These are phyloP conservation scores for Vicia faba DNA, from an alignment of 306 rosid species.

Conservation along the genomic window DNA sequence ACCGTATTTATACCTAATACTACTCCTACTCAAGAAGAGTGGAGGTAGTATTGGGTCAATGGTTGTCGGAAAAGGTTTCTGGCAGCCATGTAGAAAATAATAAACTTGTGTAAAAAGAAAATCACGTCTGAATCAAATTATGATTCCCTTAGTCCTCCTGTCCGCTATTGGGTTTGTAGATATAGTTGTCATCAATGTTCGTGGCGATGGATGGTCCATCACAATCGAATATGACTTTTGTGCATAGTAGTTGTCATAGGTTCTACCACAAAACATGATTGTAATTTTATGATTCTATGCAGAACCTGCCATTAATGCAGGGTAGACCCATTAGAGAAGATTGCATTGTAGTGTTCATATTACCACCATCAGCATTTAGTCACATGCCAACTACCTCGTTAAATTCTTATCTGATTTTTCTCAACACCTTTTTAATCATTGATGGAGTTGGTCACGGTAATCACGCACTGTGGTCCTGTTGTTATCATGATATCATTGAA, in stretches of 20 bases:
- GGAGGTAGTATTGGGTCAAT: slow-evolving; percentile 60
- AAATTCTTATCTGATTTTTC: slow-evolving; percentile 4
- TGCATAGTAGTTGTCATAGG: slow-evolving; percentile 71
- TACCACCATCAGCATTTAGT: slow-evolving; percentile 18
- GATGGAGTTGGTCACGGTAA: slow-evolving; percentile 6
- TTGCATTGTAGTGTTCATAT: slow-evolving; percentile 36
- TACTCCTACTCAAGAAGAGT: slow-evolving; percentile 61
- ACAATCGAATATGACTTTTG: slow-evolving; percentile 58
- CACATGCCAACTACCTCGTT: neutral
- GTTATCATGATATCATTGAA: too few relatives aligned
- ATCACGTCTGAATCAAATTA: slow-evolving; percentile 74
- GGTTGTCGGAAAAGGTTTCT: slow-evolving; percentile 80
- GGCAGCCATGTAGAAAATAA: slow-evolving; percentile 59
- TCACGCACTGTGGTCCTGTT: slow-evolving; percentile 2
- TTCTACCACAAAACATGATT: slow-evolving; percentile 42
- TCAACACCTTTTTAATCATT: slow-evolving; percentile 9
- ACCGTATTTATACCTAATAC: slow-evolving; percentile 64
- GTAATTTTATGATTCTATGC: slow-evolving; percentile 52
- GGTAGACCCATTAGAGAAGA: slow-evolving; percentile 55
- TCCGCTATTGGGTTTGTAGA: slow-evolving; percentile 76
- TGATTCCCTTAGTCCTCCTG: slow-evolving; percentile 74
- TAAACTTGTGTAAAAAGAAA: slow-evolving; percentile 49
- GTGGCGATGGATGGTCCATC: slow-evolving; percentile 58
- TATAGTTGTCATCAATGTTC: slow-evolving; percentile 53
- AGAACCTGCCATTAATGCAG: slow-evolving; percentile 56